Base-by-base conservation (phyloP, 495 filamentous ascomycete genomes). In the Tuber indicum region DNA sequence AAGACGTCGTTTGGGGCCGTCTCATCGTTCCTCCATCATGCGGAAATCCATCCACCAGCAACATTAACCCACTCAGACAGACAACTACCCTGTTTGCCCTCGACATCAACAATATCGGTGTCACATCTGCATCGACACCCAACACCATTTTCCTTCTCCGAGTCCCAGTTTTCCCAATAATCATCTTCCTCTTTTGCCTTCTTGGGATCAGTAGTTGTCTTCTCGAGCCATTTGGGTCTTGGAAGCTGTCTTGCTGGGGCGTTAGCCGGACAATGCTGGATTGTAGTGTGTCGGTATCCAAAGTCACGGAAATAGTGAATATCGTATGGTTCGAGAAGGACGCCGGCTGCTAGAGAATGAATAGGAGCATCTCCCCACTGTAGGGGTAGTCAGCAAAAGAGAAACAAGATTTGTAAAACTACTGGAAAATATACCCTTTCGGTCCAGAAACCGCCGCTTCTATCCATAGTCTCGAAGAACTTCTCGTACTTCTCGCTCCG, bases 261-360 rank as follows among this genome's bases (percentile, higher is more conserved):
- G 84, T 99, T 99, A 72, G 94, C 94, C 1, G 96, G 96, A 84
- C 96, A 99, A 86, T 99, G 96, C 85, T 98, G 96, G 84, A 99
- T 99, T 32, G 96, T 99, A 26, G 96, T 99, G 85, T 99, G 96
- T 78, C 96, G 90, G 85, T 99, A 99, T 73, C 96, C 96, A 86
- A 99, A 96, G 84, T 99, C 96, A 81, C 96, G 94, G 92, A 99
- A 99, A 86, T 99, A 99, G 84, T 99, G 96, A 81, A 99, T 94
- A 83, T 98, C 94, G 70, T 86, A 84, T 32, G 93, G 92, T 6
- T 89, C 87, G 72, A 99, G 88, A 69, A 99, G 90, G 70, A 91
- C 91, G 81, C 96, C 96, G 47, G 96, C 94, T 17, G 96, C 96
- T 46, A 99, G 92, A 43, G 96, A 99, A 87, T 99, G 96, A 80